Conservation (phyloP, 1,284 basidiomycete genomes). For the Trametes versicolor region DNA sequence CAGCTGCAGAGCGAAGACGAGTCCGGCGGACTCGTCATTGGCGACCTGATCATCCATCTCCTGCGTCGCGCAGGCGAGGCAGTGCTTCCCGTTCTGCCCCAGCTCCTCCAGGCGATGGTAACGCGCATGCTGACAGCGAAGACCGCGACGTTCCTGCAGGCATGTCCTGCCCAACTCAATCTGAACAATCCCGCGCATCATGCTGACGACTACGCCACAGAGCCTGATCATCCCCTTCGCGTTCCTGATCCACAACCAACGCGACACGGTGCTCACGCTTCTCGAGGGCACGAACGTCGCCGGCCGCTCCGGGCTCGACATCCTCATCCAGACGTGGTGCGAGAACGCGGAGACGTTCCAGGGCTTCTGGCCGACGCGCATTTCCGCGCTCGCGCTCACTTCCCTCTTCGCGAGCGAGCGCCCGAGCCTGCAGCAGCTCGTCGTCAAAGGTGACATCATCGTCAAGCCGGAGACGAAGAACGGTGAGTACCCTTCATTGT, state of each 20-base stretch:
- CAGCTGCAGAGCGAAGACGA: conserved; percentile 83
- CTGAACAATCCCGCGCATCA: background rate
- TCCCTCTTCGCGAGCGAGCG: conserved; percentile 79
- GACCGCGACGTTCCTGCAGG: conserved; percentile 91
- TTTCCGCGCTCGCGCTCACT: conserved; percentile 85
- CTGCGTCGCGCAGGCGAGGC: conserved; percentile 83
- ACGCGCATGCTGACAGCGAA: conserved; percentile 83
- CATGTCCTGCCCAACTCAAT: conserved; percentile 41
- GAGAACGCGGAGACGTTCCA: conserved; percentile 95
- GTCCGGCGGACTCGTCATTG: conserved; percentile 91
- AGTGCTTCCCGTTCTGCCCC: conserved; percentile 85
- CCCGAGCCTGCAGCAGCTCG: conserved; percentile 65
- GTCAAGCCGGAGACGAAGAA: conserved; percentile 82
- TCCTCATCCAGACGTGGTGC: conserved; percentile 91
- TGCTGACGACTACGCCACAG: conserved; percentile 47
- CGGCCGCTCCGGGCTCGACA: conserved; percentile 74
- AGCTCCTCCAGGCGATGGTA: conserved; percentile 87
- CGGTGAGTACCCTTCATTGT: conserved; percentile 58
- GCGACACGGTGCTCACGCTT: conserved; percentile 78
- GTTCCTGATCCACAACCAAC: conserved; percentile 86
- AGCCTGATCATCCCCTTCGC: conserved; percentile 93
- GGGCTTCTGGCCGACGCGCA: conserved; percentile 91
- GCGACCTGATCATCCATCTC: conserved; percentile 94
- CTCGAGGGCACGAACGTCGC: conserved; percentile 72
- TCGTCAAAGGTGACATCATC: conserved; percentile 94